These are phyloP conservation scores for Pseudognaphalium luteoalbum DNA, from an alignment of 129 eudicot species.

Conservation along the genomic window DNA sequence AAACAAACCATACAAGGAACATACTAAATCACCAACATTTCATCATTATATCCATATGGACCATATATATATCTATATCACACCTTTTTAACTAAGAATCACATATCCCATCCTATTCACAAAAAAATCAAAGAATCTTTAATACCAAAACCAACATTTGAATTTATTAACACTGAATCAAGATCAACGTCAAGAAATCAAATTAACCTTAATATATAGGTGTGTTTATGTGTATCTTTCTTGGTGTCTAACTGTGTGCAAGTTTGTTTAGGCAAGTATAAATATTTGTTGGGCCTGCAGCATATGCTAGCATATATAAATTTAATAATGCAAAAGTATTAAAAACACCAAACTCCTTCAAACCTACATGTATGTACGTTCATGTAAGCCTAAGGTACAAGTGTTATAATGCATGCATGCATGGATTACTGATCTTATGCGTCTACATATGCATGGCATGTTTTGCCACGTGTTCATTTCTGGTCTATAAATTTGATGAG, in stretches of 20 bases:
- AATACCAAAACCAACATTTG: slow-evolving; percentile 7
- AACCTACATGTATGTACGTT: slow-evolving; percentile 14
- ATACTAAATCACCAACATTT: background rate
- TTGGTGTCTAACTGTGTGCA: slow-evolving; percentile 30
- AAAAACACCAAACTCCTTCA: slow-evolving; percentile 26
- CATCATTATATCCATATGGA: background rate
- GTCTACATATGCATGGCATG: slow-evolving; percentile 11
- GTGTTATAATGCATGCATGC: slow-evolving; percentile 19
- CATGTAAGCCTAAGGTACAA: slow-evolving; percentile 28
- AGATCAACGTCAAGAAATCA: slow-evolving; percentile 26
- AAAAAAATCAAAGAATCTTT: slow-evolving; percentile 24
- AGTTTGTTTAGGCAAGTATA: slow-evolving; percentile 31
- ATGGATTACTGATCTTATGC: background rate
- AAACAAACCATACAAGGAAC: background rate
- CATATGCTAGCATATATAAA: slow-evolving; percentile 22
- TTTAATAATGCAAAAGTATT: slow-evolving; percentile 9
- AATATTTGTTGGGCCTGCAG: slow-evolving; percentile 35
- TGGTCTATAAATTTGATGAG: slow-evolving; percentile 28
- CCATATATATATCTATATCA: background rate
- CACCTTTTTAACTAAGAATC: background rate
- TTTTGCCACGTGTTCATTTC: slow-evolving; percentile 18
- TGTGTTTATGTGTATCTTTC: slow-evolving; percentile 28
- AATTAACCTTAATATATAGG: slow-evolving; percentile 17
- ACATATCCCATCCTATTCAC: background rate
- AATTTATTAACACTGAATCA: slow-evolving; percentile 14